A percentile compares a stretch with the other conserved stretches of the same genome.
Conservation (phyloP, 106 monocot genomes). For the Cymbidium sinense region DNA sequence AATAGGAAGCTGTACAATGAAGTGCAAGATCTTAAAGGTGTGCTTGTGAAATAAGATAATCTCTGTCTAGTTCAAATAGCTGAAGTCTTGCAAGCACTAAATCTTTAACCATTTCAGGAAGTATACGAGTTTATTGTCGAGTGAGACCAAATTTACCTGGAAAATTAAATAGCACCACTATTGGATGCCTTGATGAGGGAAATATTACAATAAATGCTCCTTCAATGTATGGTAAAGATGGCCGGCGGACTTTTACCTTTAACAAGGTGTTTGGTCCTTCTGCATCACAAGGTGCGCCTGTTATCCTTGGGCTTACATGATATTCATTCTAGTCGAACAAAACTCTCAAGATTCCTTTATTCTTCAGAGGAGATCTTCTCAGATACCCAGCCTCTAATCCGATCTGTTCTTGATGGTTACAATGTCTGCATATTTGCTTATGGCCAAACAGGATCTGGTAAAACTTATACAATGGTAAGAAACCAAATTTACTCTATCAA, state of each 20-base stretch:
- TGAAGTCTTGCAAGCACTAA: too few species aligned
- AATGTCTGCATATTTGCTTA: constrained; percentile 99
- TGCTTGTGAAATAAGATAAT: neutral
- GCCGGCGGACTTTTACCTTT: constrained; percentile 60
- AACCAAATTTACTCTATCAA: too few species aligned
- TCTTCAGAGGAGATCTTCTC: constrained; percentile 79
- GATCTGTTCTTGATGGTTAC: constrained; percentile 97
- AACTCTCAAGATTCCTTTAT: too few species aligned
- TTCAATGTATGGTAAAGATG: constrained; percentile 82
- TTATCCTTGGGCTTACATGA: too few species aligned
- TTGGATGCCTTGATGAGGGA: constrained; percentile 78
- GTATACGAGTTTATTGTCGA: constrained; percentile 92
- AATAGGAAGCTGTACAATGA: constrained; percentile 89
- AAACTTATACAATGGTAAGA: constrained; percentile 90
- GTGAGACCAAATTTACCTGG: constrained; percentile 91
- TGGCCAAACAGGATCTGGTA: constrained; percentile 98
- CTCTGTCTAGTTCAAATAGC: too few species aligned
- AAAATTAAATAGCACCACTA: constrained; percentile 42
- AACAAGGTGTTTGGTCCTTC: constrained; percentile 88
- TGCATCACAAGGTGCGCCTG: constrained; percentile 96
- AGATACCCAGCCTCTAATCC: constrained; percentile 91
- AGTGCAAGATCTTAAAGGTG: constrained; percentile 97
- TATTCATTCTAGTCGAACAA: too few species aligned
- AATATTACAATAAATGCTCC: constrained; percentile 69
- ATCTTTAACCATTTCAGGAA: constrained; percentile 37